Conservation (phyloP, 2,329 filamentous ascomycete species). For the Colletotrichum ledebouriae region DNA sequence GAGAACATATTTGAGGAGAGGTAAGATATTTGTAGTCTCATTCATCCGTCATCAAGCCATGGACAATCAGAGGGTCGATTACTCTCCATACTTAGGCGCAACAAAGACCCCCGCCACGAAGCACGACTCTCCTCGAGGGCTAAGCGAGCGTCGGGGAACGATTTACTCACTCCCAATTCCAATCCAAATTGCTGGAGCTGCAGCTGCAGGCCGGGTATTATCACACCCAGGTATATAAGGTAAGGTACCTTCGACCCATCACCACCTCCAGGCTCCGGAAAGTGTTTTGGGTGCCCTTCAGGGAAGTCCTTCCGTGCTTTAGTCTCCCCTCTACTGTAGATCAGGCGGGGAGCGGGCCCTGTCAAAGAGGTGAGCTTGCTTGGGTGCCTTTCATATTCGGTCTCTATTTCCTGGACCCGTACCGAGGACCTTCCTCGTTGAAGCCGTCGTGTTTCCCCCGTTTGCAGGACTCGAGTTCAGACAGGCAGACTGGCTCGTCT, state of each 20-base stretch:
- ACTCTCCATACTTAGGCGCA: neutral
- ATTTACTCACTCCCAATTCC: constrained; percentile 2
- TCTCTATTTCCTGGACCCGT: constrained; percentile 8
- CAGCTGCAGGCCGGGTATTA: constrained; percentile 4
- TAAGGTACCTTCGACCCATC: too few relatives aligned
- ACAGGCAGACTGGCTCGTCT: too few relatives aligned
- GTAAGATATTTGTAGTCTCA: too few relatives aligned
- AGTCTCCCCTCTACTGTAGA: constrained; percentile 35
- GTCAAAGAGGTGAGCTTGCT: constrained; percentile 7
- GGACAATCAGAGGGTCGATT: too few relatives aligned
- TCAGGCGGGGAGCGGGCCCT: constrained; percentile 28
- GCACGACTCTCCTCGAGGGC: constrained; percentile 4
- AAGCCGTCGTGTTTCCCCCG: constrained; percentile 3
- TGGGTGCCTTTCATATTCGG: constrained; percentile 10
- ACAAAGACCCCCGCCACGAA: neutral
- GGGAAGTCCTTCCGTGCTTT: constrained; percentile 36
- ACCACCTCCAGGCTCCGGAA: too few relatives aligned
- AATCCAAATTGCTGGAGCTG: constrained; percentile 12
- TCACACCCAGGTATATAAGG: too few relatives aligned
- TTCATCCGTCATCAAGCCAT: too few relatives aligned
- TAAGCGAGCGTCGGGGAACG: constrained; percentile 26
- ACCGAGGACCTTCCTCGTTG: constrained; percentile 1
- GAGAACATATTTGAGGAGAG: neutral
- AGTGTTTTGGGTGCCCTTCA: constrained; percentile 21
- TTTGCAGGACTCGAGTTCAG: constrained; percentile 8